Base-by-base conservation (phyloP, 108 stramenopile species). In the Schizochytrium sp. region DNA sequence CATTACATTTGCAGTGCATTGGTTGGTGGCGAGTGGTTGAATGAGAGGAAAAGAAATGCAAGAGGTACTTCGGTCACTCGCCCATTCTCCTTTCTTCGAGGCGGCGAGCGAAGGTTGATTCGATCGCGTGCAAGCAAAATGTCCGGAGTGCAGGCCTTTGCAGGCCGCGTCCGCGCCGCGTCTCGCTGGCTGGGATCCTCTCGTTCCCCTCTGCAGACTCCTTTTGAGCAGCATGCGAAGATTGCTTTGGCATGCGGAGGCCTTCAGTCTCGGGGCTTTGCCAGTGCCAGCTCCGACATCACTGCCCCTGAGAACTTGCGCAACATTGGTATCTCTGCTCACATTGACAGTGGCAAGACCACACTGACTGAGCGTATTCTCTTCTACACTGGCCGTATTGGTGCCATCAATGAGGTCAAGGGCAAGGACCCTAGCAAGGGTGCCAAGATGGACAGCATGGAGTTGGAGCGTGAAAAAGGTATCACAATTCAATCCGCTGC, bases 361-460 rank as follows among this genome's bases (percentile, higher is more conserved):
- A 99, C 99, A 8, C 92, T 99, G 46, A 99, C 99, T 19, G 99
- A 99, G 91, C 96, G 99, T 41, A 99, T 99, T 61, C 94, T 99
- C 3, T 99, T 93, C 92, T 99, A 99, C 95, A 99, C 99, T 0
- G 99, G 99, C 44, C 89, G 96, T 13, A 99, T 99, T 89, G 95
- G 95, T 38, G 90, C 95, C 42, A 99, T 99, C 89, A 98, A 99
- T 90, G 99, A 99, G 90, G 99, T 99, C n/a, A 73, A 10, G 57
- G 42, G 87, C 56, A 45, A 40, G 87, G 41, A 58, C 87, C 28
- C 56, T 5, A 98, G 98, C 3, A 97, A 98, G n/a, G 98, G 98
- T 28, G 99, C 99, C 88, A 99, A 99, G 91, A 99, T 99, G 99
- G 99, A 99, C 93, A 93, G 92, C 87, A 99, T 99, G 99, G 99